Evolutionary conservation across 2,329 filamentous ascomycete species (phyloP).

Genomic region (Lachnellula subtilissima): DNA sequence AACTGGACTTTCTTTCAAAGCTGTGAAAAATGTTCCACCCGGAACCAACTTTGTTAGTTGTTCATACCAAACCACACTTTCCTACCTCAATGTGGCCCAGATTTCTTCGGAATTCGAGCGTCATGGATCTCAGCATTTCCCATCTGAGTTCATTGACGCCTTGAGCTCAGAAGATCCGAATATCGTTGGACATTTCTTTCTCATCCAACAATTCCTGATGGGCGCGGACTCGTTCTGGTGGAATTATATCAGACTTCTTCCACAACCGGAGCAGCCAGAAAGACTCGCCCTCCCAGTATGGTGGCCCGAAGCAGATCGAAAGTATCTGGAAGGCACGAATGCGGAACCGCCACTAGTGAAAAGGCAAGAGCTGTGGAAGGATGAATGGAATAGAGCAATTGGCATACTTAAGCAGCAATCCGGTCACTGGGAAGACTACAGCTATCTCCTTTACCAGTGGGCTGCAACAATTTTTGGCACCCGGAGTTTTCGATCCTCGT

Average conservation of each 20-base stretch:
- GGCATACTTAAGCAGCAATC: constrained; percentile 12
- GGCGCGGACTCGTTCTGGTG: constrained; percentile 59
- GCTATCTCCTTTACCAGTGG: constrained; percentile 53
- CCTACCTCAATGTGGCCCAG: constrained; percentile 52
- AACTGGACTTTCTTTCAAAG: constrained; percentile 50
- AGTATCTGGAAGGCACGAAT: constrained; percentile 40
- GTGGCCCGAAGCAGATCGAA: constrained; percentile 57
- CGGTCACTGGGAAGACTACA: constrained; percentile 16
- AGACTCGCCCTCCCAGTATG: constrained; percentile 56
- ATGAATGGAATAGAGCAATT: constrained; percentile 23
- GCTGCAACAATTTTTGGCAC: constrained; percentile 61
- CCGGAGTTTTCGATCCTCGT: constrained; percentile 58
- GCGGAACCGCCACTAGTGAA: constrained; percentile 24
- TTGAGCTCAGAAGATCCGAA: constrained; percentile 44
- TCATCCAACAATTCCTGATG: constrained; percentile 62
- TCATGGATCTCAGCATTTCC: constrained; percentile 36
- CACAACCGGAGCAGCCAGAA: constrained; percentile 50
- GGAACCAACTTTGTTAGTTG: constrained; percentile 44
- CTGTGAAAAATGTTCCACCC: constrained; percentile 13
- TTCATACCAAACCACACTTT: constrained; percentile 50
- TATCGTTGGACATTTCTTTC: constrained; percentile 61
- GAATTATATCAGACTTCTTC: constrained; percentile 62
- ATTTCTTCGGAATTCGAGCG: constrained; percentile 27
- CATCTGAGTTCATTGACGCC: constrained; percentile 43
- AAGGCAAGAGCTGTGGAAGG: constrained; percentile 22